Evolutionary conservation across 176 grass and related monocot species (phyloP).

Genomic region (Leersia perrieri): DNA sequence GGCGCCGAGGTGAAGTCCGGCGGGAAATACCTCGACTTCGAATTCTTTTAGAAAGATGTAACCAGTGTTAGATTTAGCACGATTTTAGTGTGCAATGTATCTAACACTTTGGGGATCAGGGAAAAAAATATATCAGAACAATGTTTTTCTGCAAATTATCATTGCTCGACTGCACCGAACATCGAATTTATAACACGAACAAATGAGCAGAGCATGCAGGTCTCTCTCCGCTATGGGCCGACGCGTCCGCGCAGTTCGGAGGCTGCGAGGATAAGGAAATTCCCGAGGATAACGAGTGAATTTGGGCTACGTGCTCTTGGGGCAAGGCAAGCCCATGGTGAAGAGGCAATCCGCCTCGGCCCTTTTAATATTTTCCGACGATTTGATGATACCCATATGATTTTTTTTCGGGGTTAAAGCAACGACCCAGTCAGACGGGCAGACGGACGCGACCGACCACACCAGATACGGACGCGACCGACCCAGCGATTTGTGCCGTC

Average conservation of each 20-base stretch:
- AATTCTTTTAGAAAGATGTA: constrained; percentile 26
- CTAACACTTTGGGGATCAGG: neutral
- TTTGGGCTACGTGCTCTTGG: too few relatives aligned
- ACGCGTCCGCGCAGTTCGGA: neutral
- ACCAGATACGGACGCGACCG: too few relatives aligned
- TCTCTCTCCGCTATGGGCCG: neutral
- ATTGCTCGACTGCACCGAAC: neutral
- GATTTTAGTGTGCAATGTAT: constrained; percentile 5
- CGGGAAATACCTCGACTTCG: constrained; percentile 23
- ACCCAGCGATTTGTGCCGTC: too few relatives aligned
- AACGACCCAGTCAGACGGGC: too few relatives aligned
- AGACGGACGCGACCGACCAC: too few relatives aligned
- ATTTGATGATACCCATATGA: too few relatives aligned
- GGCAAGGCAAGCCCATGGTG: too few relatives aligned
- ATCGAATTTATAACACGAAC: neutral
- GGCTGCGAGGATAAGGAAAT: too few relatives aligned
- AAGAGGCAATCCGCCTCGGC: too few relatives aligned
- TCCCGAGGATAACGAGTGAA: too few relatives aligned
- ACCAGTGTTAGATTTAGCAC: neutral
- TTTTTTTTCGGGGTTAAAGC: too few relatives aligned
- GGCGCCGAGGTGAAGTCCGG: constrained; percentile 18
- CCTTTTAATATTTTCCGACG: too few relatives aligned
- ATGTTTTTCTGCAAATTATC: neutral
- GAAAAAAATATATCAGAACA: neutral
- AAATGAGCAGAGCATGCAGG: neutral